phyloP scores from a whole-genome alignment of 805 yeast genomes.

The Ogataea populi-albae region DNA sequence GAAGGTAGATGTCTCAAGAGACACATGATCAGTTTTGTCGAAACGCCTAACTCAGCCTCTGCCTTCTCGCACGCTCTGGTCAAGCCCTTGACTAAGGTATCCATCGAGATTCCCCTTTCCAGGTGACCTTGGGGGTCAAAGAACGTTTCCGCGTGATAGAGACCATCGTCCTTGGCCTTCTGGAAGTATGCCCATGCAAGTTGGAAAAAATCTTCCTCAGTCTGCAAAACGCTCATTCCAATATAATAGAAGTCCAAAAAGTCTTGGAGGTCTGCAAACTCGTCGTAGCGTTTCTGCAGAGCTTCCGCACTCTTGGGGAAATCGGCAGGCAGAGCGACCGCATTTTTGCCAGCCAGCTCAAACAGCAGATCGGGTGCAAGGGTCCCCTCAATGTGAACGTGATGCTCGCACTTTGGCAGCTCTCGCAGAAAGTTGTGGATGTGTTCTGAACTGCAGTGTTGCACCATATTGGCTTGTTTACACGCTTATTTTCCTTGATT shows the following conservation, averaged over 20 bases:
- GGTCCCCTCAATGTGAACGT: conserved; percentile 2
- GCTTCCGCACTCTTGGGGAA: conserved; percentile 62
- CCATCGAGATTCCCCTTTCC: conserved; percentile 59
- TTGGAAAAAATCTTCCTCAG: conserved; percentile 71
- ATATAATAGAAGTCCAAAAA: conserved; percentile 76
- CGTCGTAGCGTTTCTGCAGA: conserved; percentile 54
- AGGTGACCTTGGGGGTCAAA: conserved; percentile 86
- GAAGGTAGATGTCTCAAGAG: conserved; percentile 72
- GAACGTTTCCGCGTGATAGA: conserved; percentile 70
- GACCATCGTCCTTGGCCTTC: conserved; percentile 56
- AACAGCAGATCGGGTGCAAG: conserved; percentile 37
- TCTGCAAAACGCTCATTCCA: conserved; percentile 72
- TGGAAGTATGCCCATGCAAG: conserved; percentile 72
- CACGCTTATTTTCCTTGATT: neutral
- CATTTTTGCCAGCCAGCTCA: conserved; percentile 64
- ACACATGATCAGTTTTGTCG: conserved; percentile 79
- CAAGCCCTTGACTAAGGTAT: conserved; percentile 63
- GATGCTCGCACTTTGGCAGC: conserved; percentile 61
- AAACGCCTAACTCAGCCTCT: conserved; percentile 52
- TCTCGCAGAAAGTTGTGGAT: conserved; percentile 57
- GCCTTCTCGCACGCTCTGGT: conserved; percentile 67
- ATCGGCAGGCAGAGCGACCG: conserved; percentile 53
- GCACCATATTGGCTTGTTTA: conserved; percentile 9
- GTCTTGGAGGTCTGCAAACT: conserved; percentile 69
- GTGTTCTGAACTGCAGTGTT: conserved; percentile 33